Evolutionary conservation across 805 yeast species (phyloP), one percentile per base, ranked within the genome.

Genomic region (Zygosaccharomyces kombuchaensis): DNA sequence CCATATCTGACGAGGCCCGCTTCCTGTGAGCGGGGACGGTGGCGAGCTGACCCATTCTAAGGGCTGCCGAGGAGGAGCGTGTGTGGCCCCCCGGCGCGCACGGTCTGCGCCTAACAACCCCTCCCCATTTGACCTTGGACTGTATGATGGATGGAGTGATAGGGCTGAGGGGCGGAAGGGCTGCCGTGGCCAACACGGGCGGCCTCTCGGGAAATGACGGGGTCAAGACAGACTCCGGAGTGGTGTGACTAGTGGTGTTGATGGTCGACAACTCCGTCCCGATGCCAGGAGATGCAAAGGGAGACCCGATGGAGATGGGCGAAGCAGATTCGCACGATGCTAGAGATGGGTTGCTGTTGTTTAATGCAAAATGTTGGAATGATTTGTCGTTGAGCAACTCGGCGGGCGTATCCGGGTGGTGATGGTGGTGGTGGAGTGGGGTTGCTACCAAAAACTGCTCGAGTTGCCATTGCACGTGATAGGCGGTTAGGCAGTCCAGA

Each of bases 1-100:
- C 65, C 59, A 54, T 54, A 14, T 47, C 40, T 4, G 65, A 52
- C 9, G 63, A 55, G 22, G 59, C 53, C 45, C 64, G 55, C 43
- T 60, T 60, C 34, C 50, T 46, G 35, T 60, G 62, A 34, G 50
- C 45, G 30, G 45, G 40, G 22, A 52, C 27, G 40, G 14, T 14
- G 9, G 32, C 32, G n/a, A 13, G n/a, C 14, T 10, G 32, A 4
- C 32, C 34, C 43, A 44, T 32, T 27, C 36, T 32, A 6, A 38
- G 22, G 17, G 21, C 34, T 9, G 37, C 17, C 21, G 37, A 27
- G 10, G 46, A 41, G 32, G 36, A 26, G n/a, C 50, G 50, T 12
- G 31, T 23, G 25, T 35, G 36, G 27, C 30, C 39, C 23, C 34
- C 27, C 9, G 17, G 13, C 10, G 9, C 25, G 34, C 43, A 46